Evolutionary conservation across 2,329 filamentous ascomycete genomes (phyloP), one percentile per base, ranked within the genome.

Genomic region (Elsinoe fawcettii): DNA sequence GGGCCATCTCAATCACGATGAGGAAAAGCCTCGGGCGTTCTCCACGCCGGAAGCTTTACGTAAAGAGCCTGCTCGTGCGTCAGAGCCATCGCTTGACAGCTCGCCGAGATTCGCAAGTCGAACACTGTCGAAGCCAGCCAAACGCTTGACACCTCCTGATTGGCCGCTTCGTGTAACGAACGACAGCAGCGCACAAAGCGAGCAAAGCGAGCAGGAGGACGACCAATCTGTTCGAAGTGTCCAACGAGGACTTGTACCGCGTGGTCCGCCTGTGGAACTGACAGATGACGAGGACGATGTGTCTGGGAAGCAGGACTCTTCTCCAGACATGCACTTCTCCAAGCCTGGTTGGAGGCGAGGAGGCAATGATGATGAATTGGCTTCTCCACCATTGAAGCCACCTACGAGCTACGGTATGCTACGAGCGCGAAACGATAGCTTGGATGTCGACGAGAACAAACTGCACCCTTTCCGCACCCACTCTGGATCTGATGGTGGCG

Each of bases 1-100:
- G 34, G 51, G 54, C n/a, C 54, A 46, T 36, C 41, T 58, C 18
- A 32, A 44, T 27, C 67, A 67, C 16, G 69, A 66, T 27, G 32
- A 34, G n/a, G 39, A 57, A 16, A 51, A 53, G 16, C 27, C 59
- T 30, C 53, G 61, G 34, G 34, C 55, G 30, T 36, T 51, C 5
- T 62, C 61, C 11, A 60, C 49, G 14, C 61, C 61, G 1, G 59
- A 61, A 37, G 22, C 30, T 12, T 30, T 56, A 36, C 51, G 43
- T 14, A 41, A 16, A 5, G 23, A 41, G 11, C n/a, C 9, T 7
- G 14, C 11, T n/a, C 9, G 16, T 18, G 16, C 22, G 14, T 11
- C 37, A 18, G 14, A 8, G 5, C 2, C 22, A 3, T 30, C 53
- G n/a, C 9, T 6, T n/a, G 18, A 25, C n/a, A 37, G n/a, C 18